phyloP scores from a whole-genome alignment of 805 yeast species.

The Candida cerambycidarum region DNA sequence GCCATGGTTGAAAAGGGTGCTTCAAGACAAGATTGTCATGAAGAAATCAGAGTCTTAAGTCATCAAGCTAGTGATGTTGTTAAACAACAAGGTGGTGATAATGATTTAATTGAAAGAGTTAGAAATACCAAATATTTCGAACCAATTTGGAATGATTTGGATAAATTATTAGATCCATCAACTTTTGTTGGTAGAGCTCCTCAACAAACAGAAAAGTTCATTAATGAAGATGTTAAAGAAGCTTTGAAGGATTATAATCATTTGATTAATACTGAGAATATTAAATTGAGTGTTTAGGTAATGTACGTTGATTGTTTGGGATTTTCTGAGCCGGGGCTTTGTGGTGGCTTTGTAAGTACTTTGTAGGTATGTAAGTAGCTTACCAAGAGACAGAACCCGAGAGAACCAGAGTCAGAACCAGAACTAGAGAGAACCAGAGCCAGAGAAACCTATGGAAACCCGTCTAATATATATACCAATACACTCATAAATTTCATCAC shows the following conservation, averaged over 20 bases:
- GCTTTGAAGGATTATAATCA: conserved; percentile 72
- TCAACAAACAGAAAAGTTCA: conserved; percentile 92
- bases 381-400: no score
- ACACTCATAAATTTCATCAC: conserved; percentile 1
- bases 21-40: conserved; percentile 97
- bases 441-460: no score
- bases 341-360: no score
- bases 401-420: neutral
- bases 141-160: conserved; percentile 88
- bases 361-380: no score
- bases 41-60: conserved; percentile 91
- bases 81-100: conserved; percentile 97
- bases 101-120: conserved; percentile 89
- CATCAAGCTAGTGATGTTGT: conserved; percentile 98
- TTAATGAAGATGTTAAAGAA: conserved; percentile 75
- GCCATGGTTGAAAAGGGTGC: conserved; percentile 99
- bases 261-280: conserved; percentile 62
- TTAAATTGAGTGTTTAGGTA: conserved; percentile 69
- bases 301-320: neutral
- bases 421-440: neutral
- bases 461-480: no score
- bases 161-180: conserved; percentile 77
- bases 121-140: conserved; percentile 73
- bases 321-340: no score
- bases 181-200: conserved; percentile 99